Conservation (phyloP, 1,284 basidiomycete genomes). For the Malassezia sympodialis region DNA sequence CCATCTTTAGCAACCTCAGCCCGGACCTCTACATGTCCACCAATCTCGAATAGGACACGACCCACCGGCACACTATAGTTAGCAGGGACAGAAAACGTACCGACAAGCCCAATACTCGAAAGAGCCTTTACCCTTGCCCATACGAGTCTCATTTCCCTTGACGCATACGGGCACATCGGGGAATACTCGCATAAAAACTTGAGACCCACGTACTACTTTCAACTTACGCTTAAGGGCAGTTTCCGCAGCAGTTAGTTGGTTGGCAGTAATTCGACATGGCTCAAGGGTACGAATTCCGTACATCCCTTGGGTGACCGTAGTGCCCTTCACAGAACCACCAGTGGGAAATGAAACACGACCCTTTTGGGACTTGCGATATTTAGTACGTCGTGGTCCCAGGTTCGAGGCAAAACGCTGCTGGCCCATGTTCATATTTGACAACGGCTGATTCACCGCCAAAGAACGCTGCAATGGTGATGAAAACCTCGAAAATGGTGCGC, state of each 20-base stretch:
- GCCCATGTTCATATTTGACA: background rate
- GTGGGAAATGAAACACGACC: conserved; percentile 56
- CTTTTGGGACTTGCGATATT: conserved; percentile 77
- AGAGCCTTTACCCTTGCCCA: conserved; percentile 97
- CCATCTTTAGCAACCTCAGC: conserved; percentile 87
- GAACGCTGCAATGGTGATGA: background rate
- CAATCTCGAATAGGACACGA: conserved; percentile 86
- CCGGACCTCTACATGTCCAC: conserved; percentile 69
- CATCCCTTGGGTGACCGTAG: conserved; percentile 78
- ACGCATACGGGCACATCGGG: conserved; percentile 95
- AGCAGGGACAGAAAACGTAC: conserved; percentile 51
- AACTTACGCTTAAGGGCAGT: conserved; percentile 82
- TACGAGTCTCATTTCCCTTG: conserved; percentile 98
- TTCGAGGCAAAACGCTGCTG: conserved; percentile 54
- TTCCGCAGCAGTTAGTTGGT: conserved; percentile 76
- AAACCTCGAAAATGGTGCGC: background rate
- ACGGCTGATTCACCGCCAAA: too few species aligned
- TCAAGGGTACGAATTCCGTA: conserved; percentile 84
- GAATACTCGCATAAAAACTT: conserved; percentile 81
- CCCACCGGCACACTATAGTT: conserved; percentile 69
- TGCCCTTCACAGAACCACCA: conserved; percentile 86
- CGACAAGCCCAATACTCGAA: conserved; percentile 96
- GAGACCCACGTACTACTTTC: conserved; percentile 78
- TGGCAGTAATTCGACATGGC: conserved; percentile 74
- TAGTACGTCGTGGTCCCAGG: conserved; percentile 70